Conservation (phyloP, 495 filamentous ascomycete genomes). For the Astrocystis sublimbata region DNA sequence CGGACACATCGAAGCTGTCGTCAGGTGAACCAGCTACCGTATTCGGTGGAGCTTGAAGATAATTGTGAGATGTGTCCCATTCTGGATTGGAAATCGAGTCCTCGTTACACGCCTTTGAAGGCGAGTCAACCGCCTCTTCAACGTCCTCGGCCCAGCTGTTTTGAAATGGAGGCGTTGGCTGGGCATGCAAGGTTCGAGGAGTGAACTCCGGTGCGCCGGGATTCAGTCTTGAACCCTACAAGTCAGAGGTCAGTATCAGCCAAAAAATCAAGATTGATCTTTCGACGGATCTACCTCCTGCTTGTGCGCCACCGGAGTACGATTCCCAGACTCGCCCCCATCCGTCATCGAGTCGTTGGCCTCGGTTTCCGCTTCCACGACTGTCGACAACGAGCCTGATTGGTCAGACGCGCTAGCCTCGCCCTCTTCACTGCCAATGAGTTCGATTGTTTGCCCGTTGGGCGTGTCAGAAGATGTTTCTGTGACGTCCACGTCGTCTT, state of each 20-base stretch:
- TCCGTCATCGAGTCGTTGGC: not conserved
- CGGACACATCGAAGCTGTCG: conserved; percentile 13
- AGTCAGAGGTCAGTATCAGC: conserved; percentile 42
- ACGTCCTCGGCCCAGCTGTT: conserved; percentile 36
- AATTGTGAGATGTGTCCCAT: conserved; percentile 7
- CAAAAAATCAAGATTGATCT: conserved; percentile 45
- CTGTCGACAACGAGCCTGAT: conserved; percentile 1
- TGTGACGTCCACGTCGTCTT: conserved; percentile 28
- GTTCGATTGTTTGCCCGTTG: conserved; percentile 28
- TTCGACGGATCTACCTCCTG: conserved; percentile 53
- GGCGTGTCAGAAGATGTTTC: conserved; percentile 1
- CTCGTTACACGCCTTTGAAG: not conserved
- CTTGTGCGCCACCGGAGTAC: conserved; percentile 37
- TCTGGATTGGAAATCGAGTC: conserved; percentile 22
- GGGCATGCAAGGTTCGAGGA: conserved; percentile 39
- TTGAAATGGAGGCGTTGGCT: conserved; percentile 20
- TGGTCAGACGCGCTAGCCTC: conserved; percentile 32
- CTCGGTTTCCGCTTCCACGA: conserved; percentile 4
- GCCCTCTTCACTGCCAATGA: conserved; percentile 30
- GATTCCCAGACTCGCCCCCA: conserved; percentile 27
- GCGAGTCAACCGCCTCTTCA: conserved; percentile 23
- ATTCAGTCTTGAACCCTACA: conserved; percentile 53
- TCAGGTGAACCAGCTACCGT: conserved; percentile 20
- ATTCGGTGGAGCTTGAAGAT: conserved; percentile 13
- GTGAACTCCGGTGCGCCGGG: conserved; percentile 58